A percentile compares a stretch with the other conserved stretches of the same genome.
These are phyloP conservation scores for Physaria fendleri DNA, from an alignment of 345 rosid species.

Conservation along the genomic window DNA sequence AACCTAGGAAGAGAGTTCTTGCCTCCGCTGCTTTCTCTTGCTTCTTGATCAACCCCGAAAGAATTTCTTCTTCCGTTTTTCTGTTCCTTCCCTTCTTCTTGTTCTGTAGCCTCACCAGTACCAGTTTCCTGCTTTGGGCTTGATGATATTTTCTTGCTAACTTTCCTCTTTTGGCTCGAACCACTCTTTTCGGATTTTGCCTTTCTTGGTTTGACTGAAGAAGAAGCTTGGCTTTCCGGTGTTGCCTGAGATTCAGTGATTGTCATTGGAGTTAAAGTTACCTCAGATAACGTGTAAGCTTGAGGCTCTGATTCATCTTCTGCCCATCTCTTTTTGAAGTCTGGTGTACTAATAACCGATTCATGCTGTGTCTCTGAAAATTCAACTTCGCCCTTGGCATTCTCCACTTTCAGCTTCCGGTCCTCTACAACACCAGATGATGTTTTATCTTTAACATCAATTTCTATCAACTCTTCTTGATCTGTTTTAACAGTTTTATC, in stretches of 20 bases:
- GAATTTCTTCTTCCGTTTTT: no score
- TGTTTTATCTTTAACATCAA: conserved; percentile 32
- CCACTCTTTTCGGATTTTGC: no score
- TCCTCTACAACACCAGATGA: conserved; percentile 11
- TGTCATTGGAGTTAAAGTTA: conserved; percentile 56
- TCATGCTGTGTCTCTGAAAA: conserved; percentile 27
- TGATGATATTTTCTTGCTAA: no score
- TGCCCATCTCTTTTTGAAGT: conserved; percentile 38
- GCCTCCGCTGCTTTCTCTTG: conserved; percentile 61
- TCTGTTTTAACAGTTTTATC: conserved; percentile 28
- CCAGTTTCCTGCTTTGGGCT: no score
- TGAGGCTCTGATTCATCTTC: conserved; percentile 25
- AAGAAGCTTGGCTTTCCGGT: no score
- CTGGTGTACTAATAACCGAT: conserved; percentile 34
- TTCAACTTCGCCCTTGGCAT: conserved; percentile 28
- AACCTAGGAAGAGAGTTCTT: conserved; percentile 76
- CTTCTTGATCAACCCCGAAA: no score
- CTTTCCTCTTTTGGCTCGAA: no score
- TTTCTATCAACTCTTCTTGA: conserved; percentile 24
- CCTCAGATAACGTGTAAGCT: conserved; percentile 37
- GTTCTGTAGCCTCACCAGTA: no score
- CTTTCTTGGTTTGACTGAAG: no score
- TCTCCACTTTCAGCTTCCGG: conserved; percentile 33
- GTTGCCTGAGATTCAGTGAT: conserved; percentile 76
- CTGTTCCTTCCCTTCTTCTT: no score